Evolutionary conservation across 257 asterid genomes (phyloP).

Genomic region (Solanum lycopersicoides): DNA sequence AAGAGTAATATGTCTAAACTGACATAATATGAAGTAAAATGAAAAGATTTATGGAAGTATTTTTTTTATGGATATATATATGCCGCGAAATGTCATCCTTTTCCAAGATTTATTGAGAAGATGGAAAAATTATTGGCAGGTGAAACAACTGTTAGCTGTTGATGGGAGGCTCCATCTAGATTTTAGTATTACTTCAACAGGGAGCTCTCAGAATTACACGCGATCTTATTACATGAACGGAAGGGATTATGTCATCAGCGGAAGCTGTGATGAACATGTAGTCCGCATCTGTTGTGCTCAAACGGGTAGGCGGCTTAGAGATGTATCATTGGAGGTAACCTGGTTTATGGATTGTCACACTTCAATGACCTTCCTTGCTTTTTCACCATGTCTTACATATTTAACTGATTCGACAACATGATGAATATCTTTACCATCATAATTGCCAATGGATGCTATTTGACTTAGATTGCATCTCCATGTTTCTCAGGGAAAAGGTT

Average conservation of each 20-base stretch:
- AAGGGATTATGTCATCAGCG: constrained; percentile 85
- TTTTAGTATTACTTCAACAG: constrained; percentile 64
- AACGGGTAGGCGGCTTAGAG: constrained; percentile 88
- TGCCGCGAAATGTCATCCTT: background rate
- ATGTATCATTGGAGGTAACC: constrained; percentile 71
- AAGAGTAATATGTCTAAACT: background rate
- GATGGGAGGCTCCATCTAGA: constrained; percentile 88
- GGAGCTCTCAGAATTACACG: constrained; percentile 83
- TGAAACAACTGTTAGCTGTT: constrained; percentile 79
- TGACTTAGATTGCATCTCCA: background rate
- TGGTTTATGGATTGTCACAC: background rate
- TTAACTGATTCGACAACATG: background rate
- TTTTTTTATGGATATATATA: background rate
- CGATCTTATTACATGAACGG: constrained; percentile 93
- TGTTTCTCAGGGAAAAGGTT: constrained; percentile 69
- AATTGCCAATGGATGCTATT: background rate
- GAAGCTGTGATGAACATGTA: constrained; percentile 92
- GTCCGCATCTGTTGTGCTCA: constrained; percentile 88
- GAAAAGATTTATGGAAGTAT: background rate
- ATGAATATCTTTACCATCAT: background rate
- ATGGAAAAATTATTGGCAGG: constrained; percentile 29
- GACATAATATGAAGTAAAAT: background rate
- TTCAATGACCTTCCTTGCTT: constrained; percentile 2
- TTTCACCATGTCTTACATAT: background rate
- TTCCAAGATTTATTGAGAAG: background rate